Evolutionary conservation across 108 stramenopile genomes (phyloP).

Genomic region (Skeletonema marinoi): DNA sequence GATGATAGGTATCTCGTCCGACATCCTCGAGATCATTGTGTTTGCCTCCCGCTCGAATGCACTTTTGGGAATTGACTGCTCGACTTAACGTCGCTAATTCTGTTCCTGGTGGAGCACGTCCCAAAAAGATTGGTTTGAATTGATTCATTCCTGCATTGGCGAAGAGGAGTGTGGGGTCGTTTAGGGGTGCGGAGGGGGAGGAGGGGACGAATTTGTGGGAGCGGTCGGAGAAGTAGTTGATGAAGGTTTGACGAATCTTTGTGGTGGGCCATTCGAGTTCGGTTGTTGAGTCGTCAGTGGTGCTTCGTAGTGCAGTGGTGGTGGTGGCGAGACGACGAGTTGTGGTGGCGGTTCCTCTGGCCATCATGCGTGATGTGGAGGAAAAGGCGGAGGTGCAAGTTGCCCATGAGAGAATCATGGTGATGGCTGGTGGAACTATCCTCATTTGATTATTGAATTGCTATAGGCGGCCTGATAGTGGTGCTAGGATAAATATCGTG

Average conservation of each 20-base stretch:
- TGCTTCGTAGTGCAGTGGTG: not conserved
- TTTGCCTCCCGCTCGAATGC: slow-evolving; percentile 99
- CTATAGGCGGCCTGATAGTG: not conserved
- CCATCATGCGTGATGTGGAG: slow-evolving; percentile 6
- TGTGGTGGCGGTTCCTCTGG: not conserved
- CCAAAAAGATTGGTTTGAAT: slow-evolving; percentile 99
- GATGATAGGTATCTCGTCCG: slow-evolving; percentile 98
- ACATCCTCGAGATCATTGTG: slow-evolving; percentile 99
- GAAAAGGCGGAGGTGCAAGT: not conserved
- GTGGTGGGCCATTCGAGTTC: slow-evolving; percentile 86
- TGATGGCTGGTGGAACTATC: slow-evolving; percentile 10
- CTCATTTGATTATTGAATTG: not conserved
- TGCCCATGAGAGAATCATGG: slow-evolving; percentile 6
- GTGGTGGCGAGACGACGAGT: not conserved
- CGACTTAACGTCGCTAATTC: slow-evolving; percentile 73
- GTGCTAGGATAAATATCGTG: not conserved
- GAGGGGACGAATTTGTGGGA: slow-evolving; percentile 77
- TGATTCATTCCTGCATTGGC: slow-evolving; percentile 99
- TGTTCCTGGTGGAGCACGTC: slow-evolving; percentile 82
- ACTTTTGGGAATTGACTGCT: slow-evolving; percentile 97
- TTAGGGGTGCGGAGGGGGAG: slow-evolving; percentile 90
- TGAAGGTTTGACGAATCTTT: slow-evolving; percentile 92
- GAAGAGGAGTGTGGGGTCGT: slow-evolving; percentile 98
- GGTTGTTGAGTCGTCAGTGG: not conserved
- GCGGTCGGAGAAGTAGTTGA: slow-evolving; percentile 86